Evolutionary conservation across 495 filamentous ascomycete genomes (phyloP).

Genomic region (Talaromyces proteolyticus): DNA sequence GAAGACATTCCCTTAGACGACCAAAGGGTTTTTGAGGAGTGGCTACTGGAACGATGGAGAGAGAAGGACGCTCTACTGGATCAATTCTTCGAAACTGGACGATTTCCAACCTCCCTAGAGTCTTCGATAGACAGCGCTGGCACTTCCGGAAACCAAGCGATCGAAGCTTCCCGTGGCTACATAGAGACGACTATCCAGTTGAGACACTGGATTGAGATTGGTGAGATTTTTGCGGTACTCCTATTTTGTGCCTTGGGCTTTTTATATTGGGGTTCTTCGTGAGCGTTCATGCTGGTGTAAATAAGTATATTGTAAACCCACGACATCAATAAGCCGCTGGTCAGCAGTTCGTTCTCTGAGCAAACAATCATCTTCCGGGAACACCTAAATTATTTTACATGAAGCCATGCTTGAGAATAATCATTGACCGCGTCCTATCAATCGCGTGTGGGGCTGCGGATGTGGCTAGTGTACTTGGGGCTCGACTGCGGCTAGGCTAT

Average conservation of each 20-base stretch:
- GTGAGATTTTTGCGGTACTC: slow-evolving; percentile 47
- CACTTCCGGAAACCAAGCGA: slow-evolving; percentile 23
- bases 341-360: too few species aligned
- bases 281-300: not conserved
- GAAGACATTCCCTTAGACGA: slow-evolving; percentile 55
- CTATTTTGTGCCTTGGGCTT: slow-evolving; percentile 12
- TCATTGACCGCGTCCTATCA: too few species aligned
- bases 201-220: slow-evolving; percentile 46
- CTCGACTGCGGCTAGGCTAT: too few species aligned
- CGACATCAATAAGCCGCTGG: not conserved
- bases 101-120: slow-evolving; percentile 54
- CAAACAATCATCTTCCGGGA: too few species aligned
- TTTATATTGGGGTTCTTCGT: not conserved
- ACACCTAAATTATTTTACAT: too few species aligned
- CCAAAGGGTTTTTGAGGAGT: slow-evolving; percentile 47
- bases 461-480: too few species aligned
- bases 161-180: slow-evolving; percentile 39
- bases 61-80: slow-evolving; percentile 61
- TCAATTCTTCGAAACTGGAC: slow-evolving; percentile 47
- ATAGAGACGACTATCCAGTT: slow-evolving; percentile 54
- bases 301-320: too few species aligned
- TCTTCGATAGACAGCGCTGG: slow-evolving; percentile 32
- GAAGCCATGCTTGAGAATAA: too few species aligned
- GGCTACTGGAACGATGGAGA: slow-evolving; percentile 53
- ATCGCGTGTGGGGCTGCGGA: too few species aligned